These are phyloP conservation scores for Hyaloscypha finlandica DNA, from an alignment of 495 filamentous ascomycete genomes.

Conservation along the genomic window DNA sequence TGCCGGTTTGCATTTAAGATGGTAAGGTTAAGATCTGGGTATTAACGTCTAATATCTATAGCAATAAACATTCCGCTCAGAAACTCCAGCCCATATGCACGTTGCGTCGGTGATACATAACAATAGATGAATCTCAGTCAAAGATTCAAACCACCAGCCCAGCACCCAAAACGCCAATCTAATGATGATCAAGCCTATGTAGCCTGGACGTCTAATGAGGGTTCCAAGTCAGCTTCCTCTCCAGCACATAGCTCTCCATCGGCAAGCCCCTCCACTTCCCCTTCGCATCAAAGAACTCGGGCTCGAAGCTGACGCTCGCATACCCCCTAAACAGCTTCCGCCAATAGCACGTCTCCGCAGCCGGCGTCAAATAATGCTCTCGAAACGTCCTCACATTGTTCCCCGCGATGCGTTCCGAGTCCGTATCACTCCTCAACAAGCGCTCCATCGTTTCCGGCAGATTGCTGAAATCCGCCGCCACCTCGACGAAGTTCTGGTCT, in stretches of 20 bases:
- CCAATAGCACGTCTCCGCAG: slow-evolving; percentile 65
- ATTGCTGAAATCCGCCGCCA: slow-evolving; percentile 55
- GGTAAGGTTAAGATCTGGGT: too few species aligned
- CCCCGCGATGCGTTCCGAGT: slow-evolving; percentile 56
- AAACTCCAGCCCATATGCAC: too few species aligned
- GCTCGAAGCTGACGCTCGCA: slow-evolving; percentile 38
- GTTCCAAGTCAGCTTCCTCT: slow-evolving; percentile 11
- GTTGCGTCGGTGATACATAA: too few species aligned
- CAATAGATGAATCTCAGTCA: too few species aligned
- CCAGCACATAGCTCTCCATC: slow-evolving; percentile 10
- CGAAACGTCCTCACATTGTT: slow-evolving; percentile 56
- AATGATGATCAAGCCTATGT: background rate
- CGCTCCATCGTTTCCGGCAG: slow-evolving; percentile 53
- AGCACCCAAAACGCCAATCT: too few species aligned
- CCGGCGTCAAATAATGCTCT: slow-evolving; percentile 61
- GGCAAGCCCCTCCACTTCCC: slow-evolving; percentile 14
- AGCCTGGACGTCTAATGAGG: background rate
- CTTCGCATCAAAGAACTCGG: background rate
- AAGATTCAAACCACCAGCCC: too few species aligned
- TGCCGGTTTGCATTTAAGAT: too few species aligned
- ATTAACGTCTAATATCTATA: too few species aligned
- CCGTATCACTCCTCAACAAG: slow-evolving; percentile 48
- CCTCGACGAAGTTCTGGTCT: slow-evolving; percentile 61
- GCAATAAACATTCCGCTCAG: too few species aligned
- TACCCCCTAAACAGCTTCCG: slow-evolving; percentile 52